A percentile compares a stretch with the other conserved stretches of the same genome.
These are phyloP conservation scores for Aegilops bicornis DNA, from an alignment of 176 grass and related monocot species.

Conservation along the genomic window DNA sequence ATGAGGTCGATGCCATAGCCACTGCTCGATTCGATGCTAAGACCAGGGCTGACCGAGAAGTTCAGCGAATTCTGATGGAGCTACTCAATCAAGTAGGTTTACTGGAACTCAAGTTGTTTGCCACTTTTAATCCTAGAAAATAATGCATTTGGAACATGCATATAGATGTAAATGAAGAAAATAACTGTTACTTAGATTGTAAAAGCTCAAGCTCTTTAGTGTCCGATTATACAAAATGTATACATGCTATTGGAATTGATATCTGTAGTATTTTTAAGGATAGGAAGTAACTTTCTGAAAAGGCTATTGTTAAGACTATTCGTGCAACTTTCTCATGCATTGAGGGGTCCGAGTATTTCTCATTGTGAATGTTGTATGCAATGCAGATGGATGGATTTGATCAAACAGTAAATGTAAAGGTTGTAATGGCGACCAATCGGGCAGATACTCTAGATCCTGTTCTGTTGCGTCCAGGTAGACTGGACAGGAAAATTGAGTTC, in stretches of 20 bases:
- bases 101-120: neutral
- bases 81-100: conserved; percentile 80
- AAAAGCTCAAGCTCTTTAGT: neutral
- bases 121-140: neutral
- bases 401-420: conserved; percentile 96
- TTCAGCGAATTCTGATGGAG: conserved; percentile 99
- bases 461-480: conserved; percentile 80
- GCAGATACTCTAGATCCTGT: conserved; percentile 94
- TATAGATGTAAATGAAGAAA: neutral
- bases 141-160: neutral
- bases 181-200: neutral
- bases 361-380: conserved; percentile 5
- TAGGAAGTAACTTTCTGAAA: neutral
- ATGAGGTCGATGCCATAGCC: conserved; percentile 98
- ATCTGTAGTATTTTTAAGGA: neutral
- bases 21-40: conserved; percentile 98
- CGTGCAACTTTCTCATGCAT: neutral
- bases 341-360: neutral
- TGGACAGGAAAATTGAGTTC: conserved; percentile 98
- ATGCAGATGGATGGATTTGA: conserved; percentile 99
- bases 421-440: conserved; percentile 97
- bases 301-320: neutral
- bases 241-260: neutral
- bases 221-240: neutral
- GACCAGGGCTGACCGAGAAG: conserved; percentile 94